These are phyloP conservation scores for Diplotaxis tenuifolia DNA, from an alignment of 345 rosid species.

Conservation along the genomic window DNA sequence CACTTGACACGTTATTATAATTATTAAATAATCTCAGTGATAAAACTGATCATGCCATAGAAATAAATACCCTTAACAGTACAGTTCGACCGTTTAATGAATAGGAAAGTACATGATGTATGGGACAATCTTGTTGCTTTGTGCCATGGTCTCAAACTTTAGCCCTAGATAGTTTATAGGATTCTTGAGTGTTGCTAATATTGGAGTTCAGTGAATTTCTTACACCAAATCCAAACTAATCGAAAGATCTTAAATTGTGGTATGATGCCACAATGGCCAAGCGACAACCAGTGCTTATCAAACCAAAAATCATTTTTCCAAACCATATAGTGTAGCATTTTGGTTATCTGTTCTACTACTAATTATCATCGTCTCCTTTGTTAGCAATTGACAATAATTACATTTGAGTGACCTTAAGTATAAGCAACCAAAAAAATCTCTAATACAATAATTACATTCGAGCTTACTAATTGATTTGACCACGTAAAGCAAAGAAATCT, in stretches of 20 bases:
- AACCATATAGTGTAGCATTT: neutral
- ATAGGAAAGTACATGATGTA: neutral
- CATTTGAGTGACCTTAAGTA: neutral
- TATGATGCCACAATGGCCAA: neutral
- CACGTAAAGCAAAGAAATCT: neutral
- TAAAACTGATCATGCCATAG: neutral
- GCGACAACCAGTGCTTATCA: neutral
- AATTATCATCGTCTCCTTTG: neutral
- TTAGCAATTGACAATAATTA: neutral
- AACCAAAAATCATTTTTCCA: neutral
- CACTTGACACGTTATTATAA: conserved; percentile 6
- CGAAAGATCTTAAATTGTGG: neutral
- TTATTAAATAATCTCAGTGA: neutral
- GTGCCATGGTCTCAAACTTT: neutral
- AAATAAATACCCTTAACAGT: neutral
- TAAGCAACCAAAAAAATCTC: neutral
- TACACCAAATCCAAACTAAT: neutral
- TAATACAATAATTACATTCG: neutral
- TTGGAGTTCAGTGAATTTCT: neutral
- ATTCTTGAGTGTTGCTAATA: neutral
- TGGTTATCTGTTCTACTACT: neutral
- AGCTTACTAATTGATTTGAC: neutral
- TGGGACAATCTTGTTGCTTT: neutral
- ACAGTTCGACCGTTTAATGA: neutral
- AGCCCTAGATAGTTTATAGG: neutral